Evolutionary conservation across 2,329 filamentous ascomycete genomes (phyloP), one percentile per base, ranked within the genome.

Genomic region (Xylaria multiplex): DNA sequence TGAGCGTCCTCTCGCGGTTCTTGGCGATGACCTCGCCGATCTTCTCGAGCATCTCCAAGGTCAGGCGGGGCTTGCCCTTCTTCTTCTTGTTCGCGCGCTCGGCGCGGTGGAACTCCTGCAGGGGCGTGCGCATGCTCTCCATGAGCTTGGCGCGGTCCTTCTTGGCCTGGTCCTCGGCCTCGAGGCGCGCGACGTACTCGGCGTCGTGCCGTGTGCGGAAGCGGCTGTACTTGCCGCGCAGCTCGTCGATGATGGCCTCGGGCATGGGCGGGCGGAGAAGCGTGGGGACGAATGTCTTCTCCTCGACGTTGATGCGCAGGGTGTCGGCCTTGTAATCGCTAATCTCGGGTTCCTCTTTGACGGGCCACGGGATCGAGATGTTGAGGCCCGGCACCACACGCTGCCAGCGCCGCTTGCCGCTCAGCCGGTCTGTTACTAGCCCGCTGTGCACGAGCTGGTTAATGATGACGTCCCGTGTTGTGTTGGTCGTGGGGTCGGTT

Each of bases 121-220:
- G 76, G 37, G 88, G 87, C 35, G 86, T 87, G 73, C 77, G 75
- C 76, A 77, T 78, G 71, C 71, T 76, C n/a, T 78, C 77, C 71
- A 76, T 74, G 74, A 78, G 78, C 64, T 75, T 78, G 74, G 54
- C 72, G 59, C 77, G 78, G 72, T 81, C 79, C 75, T 82, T 80
- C 77, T 79, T 78, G 68, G 77, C 80, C 32, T 74, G 76, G 49
- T 87, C 89, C 77, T 90, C 85, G 65, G 83, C 80, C 77, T 88
- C 83, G 83, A 90, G 90, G 79, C 83, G 81, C 70, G 83, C 83
- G 59, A 94, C 79, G 77, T 91, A 97, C 77, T 90, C 91, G 52
- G 86, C 81, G 69, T 93, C 91, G 81, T 97, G 93, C 54, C 92
- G 85, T 59, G 90, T 93, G 75, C 93, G 86, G 87, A 94, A 96